Evolutionary conservation across 257 asterid species (phyloP), one percentile per base, ranked within the genome.

Genomic region (Solanum bulbocastanum): DNA sequence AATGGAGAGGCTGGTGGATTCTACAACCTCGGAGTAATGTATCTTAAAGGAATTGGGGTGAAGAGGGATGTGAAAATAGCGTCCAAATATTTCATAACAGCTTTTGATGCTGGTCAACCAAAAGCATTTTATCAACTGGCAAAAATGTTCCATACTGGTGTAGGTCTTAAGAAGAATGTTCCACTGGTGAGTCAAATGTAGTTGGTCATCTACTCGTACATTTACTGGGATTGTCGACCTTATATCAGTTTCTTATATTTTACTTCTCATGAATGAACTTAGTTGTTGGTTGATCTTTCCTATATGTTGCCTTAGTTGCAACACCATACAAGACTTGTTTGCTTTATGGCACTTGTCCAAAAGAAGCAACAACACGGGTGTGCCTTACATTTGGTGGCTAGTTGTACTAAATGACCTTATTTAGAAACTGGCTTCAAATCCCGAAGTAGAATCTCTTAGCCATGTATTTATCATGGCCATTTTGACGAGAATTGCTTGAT

Each of bases 81-180:
- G 22, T 89, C 93, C 69, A 94, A 93, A 89, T 91, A 91, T 92
- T 92, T 97, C 86, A 92, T 94, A 18, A 78, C 78, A 84, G 99
- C 99, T 86, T 94, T 94, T 86, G 94, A 95, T 93, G 91, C 90
- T 83, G 98, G 99, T 88, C 99, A 97, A 89, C 98, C 99, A 83
- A 97, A 97, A 93, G 98, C 99, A 35, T 95, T 93, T 89, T 97
- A 97, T 92, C 99, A 97, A 88, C 90, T 97, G 89, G 99, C 99
- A 49, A 97, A 96, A 93, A 97, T 96, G 99, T 95, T 97, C 89
- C 98, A 97, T 56, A 94, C 95, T 60, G 99, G 99, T 76, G 93
- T 96, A 85, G 99, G 98, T 83, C 98, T 95, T 78, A 94, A 94
- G 93, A 96, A 97, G 93, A 97, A 96, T 90, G 94, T 96, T 71